Evolutionary conservation across 352 stramenopile species (phyloP).

Genomic region (Nannochloropsis limnetica): DNA sequence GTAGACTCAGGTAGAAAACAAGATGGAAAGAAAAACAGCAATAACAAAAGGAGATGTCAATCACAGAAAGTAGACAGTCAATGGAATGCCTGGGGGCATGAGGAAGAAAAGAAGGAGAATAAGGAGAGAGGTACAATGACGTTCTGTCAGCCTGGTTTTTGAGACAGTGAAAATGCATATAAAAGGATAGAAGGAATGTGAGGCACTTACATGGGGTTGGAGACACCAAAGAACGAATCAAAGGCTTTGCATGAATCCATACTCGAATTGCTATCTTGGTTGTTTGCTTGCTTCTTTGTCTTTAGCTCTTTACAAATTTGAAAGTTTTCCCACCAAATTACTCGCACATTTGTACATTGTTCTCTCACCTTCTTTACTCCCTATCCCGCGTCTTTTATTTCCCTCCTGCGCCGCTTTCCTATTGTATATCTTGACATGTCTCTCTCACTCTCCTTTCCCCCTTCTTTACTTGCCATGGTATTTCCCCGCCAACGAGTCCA

Average conservation of each 20-base stretch:
- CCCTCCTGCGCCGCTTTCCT: neutral
- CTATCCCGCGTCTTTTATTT: neutral
- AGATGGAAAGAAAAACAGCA: neutral
- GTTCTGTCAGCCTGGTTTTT: neutral
- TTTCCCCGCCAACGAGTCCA: conserved; percentile 16
- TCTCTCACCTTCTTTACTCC: neutral
- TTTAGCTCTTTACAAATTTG: neutral
- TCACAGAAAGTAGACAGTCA: too few species aligned
- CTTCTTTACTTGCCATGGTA: conserved; percentile 11
- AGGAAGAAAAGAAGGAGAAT: neutral
- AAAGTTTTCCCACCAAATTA: neutral
- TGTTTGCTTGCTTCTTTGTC: neutral
- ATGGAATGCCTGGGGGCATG: too few species aligned
- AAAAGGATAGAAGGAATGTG: neutral
- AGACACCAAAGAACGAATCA: neutral
- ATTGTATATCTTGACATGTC: too few species aligned
- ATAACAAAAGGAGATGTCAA: too few species aligned
- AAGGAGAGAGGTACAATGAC: neutral
- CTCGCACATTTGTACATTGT: neutral
- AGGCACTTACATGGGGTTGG: neutral
- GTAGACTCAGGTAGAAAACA: neutral
- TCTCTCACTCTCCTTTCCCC: neutral
- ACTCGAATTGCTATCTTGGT: neutral
- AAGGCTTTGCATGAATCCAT: neutral
- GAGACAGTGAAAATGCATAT: too few species aligned